Conservation (phyloP, 305 asterid species). For the Fraxinus albicans region DNA sequence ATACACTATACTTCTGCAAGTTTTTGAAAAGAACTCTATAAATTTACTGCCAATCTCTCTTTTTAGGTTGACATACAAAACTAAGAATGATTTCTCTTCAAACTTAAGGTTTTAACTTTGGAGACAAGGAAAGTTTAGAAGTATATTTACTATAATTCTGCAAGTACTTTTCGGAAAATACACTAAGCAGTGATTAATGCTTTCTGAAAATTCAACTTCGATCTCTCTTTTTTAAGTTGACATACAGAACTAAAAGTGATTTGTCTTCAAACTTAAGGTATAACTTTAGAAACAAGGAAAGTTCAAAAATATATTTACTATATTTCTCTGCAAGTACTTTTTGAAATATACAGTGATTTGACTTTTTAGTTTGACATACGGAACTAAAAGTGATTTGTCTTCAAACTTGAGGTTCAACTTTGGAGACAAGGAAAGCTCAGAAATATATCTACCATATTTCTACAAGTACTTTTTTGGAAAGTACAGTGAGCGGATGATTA, state of each 20-base stretch:
- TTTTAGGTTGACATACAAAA: neutral
- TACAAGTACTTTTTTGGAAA: neutral
- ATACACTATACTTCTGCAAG: neutral
- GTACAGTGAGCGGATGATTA: neutral
- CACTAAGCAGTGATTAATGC: neutral
- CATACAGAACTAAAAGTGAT: neutral
- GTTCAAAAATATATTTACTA: neutral
- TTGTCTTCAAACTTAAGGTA: neutral
- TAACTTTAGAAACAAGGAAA: neutral
- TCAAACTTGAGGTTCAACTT: neutral
- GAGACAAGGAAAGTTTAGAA: neutral
- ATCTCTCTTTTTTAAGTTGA: neutral
- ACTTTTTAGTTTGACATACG: neutral
- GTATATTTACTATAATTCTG: neutral
- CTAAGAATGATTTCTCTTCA: neutral
- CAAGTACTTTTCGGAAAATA: neutral
- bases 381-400: neutral
- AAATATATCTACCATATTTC: neutral
- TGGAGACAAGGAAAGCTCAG: neutral
- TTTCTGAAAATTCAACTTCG: neutral
- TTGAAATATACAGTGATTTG: neutral
- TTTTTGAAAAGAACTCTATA: too few relatives aligned
- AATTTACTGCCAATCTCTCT: neutral
- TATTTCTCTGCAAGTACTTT: neutral
- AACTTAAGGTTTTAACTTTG: neutral